phyloP scores from a whole-genome alignment of 2,329 filamentous ascomycete genomes.

The Sporothrix variecibatus region DNA sequence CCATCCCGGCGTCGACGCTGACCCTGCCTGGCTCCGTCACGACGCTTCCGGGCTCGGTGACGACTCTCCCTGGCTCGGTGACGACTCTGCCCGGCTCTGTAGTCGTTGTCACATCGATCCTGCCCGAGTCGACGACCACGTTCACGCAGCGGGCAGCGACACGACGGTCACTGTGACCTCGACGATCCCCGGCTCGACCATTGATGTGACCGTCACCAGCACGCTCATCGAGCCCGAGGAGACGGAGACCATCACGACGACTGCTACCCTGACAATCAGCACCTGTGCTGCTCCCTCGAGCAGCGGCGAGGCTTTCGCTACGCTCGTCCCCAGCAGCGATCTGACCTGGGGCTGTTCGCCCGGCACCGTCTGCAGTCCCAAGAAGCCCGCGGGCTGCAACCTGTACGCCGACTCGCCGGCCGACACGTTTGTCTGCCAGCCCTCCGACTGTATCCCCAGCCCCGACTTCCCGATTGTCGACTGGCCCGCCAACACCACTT shows the following conservation, averaged over 20 bases:
- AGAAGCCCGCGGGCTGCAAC: slow-evolving; percentile 52
- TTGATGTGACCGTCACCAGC: slow-evolving; percentile 21
- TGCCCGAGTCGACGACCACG: slow-evolving; percentile 25
- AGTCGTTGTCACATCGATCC: slow-evolving; percentile 18
- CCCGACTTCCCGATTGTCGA: slow-evolving; percentile 41
- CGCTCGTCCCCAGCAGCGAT: slow-evolving; percentile 43
- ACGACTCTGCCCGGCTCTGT: slow-evolving; percentile 28
- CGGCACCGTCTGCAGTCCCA: slow-evolving; percentile 55
- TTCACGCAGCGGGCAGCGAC: slow-evolving; percentile 11
- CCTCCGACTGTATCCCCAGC: slow-evolving; percentile 47
- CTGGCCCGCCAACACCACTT: slow-evolving; percentile 50
- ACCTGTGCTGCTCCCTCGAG: slow-evolving; percentile 49
- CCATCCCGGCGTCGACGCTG: slow-evolving; percentile 16
- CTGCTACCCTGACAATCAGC: slow-evolving; percentile 35
- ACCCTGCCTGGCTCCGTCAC: slow-evolving; percentile 17
- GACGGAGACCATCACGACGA: slow-evolving; percentile 19
- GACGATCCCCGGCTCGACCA: slow-evolving; percentile 25
- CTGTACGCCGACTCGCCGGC: slow-evolving; percentile 52
- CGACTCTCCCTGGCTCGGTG: slow-evolving; percentile 10
- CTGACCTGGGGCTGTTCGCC: slow-evolving; percentile 57
- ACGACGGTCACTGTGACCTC: slow-evolving; percentile 26
- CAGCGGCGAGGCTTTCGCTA: slow-evolving; percentile 28
- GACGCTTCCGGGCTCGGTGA: slow-evolving; percentile 13
- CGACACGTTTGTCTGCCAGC: slow-evolving; percentile 50
- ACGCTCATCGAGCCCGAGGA: slow-evolving; percentile 19